phyloP scores from a whole-genome alignment of 345 rosid genomes.

The Nasturtium officinale region DNA sequence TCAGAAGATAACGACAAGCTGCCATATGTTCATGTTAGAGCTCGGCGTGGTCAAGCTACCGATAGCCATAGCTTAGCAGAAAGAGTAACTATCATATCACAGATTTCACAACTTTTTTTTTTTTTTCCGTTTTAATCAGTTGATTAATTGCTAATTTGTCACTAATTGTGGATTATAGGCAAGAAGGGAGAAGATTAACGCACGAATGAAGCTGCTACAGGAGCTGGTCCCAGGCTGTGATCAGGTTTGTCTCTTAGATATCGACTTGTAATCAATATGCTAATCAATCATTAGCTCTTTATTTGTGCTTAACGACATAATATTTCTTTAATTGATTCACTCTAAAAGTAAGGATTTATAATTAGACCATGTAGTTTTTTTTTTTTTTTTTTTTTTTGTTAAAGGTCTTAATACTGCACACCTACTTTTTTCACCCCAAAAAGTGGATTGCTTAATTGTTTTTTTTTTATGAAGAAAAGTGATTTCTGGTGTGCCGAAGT shows the following conservation, averaged over 20 bases:
- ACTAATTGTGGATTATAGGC: slow-evolving; percentile 49
- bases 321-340: slow-evolving; percentile 40
- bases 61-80: slow-evolving; percentile 87
- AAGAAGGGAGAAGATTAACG: slow-evolving; percentile 78
- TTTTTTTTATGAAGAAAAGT: slow-evolving; percentile 35
- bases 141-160: slow-evolving; percentile 16
- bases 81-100: slow-evolving; percentile 49
- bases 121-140: slow-evolving; percentile 24
- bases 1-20: slow-evolving; percentile 59
- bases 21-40: slow-evolving; percentile 78
- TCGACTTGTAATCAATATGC: slow-evolving; percentile 34
- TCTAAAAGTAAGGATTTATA: slow-evolving; percentile 23
- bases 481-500: slow-evolving; percentile 32
- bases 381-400: slow-evolving; percentile 19
- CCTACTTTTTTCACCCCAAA: slow-evolving; percentile 14
- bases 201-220: slow-evolving; percentile 74
- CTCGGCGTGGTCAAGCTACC: slow-evolving; percentile 80
- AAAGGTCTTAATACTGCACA: slow-evolving; percentile 24
- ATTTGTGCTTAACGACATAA: slow-evolving; percentile 38
- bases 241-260: slow-evolving; percentile 58
- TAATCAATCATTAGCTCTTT: slow-evolving; percentile 54
- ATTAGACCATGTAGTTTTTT: slow-evolving; percentile 9
- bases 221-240: slow-evolving; percentile 88
- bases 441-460: slow-evolving; percentile 32
- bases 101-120: not conserved